Evolutionary conservation across 441 rosid genomes (phyloP).

Genomic region (Adansonia madagascariensis): DNA sequence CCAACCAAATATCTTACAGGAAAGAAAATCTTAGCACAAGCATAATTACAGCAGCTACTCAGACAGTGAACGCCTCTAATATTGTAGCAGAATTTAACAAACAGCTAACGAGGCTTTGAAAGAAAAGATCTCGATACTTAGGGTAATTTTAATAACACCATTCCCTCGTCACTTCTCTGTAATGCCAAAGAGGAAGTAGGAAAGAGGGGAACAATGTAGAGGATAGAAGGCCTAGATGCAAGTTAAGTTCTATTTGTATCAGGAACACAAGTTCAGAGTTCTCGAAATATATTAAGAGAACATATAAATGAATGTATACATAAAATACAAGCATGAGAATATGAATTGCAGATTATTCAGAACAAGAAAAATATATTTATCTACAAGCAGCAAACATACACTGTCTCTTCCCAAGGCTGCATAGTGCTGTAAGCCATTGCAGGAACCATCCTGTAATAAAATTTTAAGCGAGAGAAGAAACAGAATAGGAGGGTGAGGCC

Average conservation of each 20-base stretch:
- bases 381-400: slow-evolving; percentile 51
- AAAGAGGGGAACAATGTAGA: neutral
- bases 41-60: neutral
- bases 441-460: slow-evolving; percentile 78
- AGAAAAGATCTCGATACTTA: neutral
- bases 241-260: neutral
- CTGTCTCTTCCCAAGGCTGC: slow-evolving; percentile 93
- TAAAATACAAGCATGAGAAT: neutral
- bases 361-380: neutral
- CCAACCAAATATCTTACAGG: neutral
- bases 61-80: neutral
- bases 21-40: neutral
- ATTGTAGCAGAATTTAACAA: neutral
- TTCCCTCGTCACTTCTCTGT: neutral
- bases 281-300: neutral
- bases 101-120: neutral
- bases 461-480: slow-evolving; percentile 1
- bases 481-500: slow-evolving; percentile 15
- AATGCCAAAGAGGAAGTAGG: neutral
- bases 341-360: neutral
- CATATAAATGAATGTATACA: too few species aligned
- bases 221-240: neutral
- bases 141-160: neutral
- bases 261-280: neutral
- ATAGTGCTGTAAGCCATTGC: slow-evolving; percentile 95